phyloP scores from a whole-genome alignment of 2,329 filamentous ascomycete species.

The Penicillium nordicum region DNA sequence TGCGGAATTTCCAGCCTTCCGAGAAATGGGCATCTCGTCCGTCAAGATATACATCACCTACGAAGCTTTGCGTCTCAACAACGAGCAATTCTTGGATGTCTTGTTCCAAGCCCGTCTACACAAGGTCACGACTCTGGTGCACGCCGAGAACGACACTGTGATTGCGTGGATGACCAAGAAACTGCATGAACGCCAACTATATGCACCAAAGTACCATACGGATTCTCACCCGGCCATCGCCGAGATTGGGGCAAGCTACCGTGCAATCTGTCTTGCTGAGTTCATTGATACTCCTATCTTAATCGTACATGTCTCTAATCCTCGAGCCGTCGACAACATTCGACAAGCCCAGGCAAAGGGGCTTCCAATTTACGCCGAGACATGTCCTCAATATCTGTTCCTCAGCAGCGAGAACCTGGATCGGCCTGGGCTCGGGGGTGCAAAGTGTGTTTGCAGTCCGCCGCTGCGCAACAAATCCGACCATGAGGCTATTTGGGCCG shows the following conservation, averaged over 20 bases:
- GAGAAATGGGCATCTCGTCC: not conserved
- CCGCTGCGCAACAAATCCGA: not conserved
- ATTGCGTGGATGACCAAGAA: not conserved
- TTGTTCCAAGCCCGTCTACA: constrained; percentile 23
- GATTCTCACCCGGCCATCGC: not conserved
- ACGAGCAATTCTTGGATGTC: constrained; percentile 44
- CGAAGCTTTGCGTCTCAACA: constrained; percentile 40
- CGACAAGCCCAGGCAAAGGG: constrained; percentile 50
- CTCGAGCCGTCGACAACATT: constrained; percentile 48
- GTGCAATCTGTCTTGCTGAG: not conserved
- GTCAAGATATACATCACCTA: constrained; percentile 51
- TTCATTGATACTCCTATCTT: not conserved
- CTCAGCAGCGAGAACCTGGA: not conserved
- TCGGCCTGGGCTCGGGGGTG: not conserved
- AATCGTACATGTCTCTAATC: not conserved
- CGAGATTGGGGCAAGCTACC: not conserved
- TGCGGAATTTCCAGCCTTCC: constrained; percentile 40
- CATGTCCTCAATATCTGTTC: constrained; percentile 55
- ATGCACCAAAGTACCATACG: not conserved
- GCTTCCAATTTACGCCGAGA: constrained; percentile 55
- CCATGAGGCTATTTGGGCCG: constrained; percentile 16
- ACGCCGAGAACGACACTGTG: not conserved
- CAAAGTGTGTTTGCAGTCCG: not conserved
- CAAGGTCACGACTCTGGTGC: not conserved
- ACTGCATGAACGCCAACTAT: not conserved